Percentiles rank a stretch among this genome's conserved stretches.
These are phyloP conservation scores for Penicillium olsonii DNA, from an alignment of 2,329 filamentous ascomycete genomes.

Conservation along the genomic window DNA sequence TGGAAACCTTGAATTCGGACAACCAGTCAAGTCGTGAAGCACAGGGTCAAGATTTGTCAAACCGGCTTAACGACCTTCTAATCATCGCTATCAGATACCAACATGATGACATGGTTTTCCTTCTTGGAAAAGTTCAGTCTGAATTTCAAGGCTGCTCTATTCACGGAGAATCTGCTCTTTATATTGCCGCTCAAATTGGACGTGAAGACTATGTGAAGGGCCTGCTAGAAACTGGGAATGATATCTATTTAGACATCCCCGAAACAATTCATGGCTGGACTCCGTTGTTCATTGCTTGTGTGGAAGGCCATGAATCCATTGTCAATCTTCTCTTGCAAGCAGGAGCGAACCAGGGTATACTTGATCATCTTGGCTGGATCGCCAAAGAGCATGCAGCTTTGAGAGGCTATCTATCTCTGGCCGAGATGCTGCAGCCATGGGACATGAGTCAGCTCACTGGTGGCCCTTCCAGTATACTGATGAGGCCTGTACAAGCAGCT, in stretches of 20 bases:
- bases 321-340: constrained; percentile 30
- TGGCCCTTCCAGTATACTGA: not conserved
- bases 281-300: constrained; percentile 34
- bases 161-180: not conserved
- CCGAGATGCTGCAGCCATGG: constrained; percentile 16
- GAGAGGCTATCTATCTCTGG: constrained; percentile 34
- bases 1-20: too few species aligned
- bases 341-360: constrained; percentile 22
- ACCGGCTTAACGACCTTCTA: constrained; percentile 1
- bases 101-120: constrained; percentile 7
- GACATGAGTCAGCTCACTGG: not conserved
- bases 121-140: not conserved
- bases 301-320: constrained; percentile 26
- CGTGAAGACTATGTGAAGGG: constrained; percentile 3
- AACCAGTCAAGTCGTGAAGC: too few species aligned
- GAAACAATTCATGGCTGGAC: constrained; percentile 34
- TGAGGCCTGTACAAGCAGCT: too few species aligned
- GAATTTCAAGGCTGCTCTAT: not conserved
- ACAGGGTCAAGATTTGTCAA: too few species aligned
- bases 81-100: constrained; percentile 7
- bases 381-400: constrained; percentile 38
- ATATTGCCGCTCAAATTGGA: constrained; percentile 2
- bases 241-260: constrained; percentile 14
- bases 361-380: constrained; percentile 35
- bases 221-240: not conserved